These are phyloP conservation scores for Fusarium burgessii DNA, from an alignment of 2,329 filamentous ascomycete species.

Conservation along the genomic window DNA sequence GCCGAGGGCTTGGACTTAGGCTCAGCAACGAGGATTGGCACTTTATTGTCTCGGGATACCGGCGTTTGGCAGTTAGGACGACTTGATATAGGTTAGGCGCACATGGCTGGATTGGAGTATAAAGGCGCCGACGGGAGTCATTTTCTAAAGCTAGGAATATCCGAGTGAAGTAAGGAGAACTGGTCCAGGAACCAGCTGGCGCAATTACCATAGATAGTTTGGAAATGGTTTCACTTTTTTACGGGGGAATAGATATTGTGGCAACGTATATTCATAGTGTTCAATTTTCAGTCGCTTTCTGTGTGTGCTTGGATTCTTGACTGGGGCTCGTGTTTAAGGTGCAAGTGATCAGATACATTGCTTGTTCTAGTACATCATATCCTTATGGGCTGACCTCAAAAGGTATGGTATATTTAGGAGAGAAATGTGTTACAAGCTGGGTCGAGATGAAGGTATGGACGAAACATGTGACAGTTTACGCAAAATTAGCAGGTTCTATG, in stretches of 20 bases:
- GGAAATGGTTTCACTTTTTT: not conserved
- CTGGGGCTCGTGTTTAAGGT: too few species aligned
- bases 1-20: constrained; percentile 42
- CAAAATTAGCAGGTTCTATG: too few species aligned
- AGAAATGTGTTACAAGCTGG: too few species aligned
- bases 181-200: constrained; percentile 21
- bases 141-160: constrained; percentile 24
- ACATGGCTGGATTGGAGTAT: constrained; percentile 32
- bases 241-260: not conserved
- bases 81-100: constrained; percentile 1
- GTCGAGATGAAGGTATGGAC: too few species aligned
- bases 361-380: too few species aligned
- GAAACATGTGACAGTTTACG: too few species aligned
- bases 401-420: too few species aligned
- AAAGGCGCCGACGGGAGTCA: constrained; percentile 35
- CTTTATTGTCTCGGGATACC: not conserved
- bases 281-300: not conserved
- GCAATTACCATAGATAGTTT: constrained; percentile 22
- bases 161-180: not conserved
- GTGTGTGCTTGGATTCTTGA: not conserved
- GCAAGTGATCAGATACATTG: not conserved
- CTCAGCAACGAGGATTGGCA: not conserved
- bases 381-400: too few species aligned
- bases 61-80: constrained; percentile 7
- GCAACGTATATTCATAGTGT: not conserved